Conservation (phyloP, 306 rosid species). For the Styphnolobium japonicum region DNA sequence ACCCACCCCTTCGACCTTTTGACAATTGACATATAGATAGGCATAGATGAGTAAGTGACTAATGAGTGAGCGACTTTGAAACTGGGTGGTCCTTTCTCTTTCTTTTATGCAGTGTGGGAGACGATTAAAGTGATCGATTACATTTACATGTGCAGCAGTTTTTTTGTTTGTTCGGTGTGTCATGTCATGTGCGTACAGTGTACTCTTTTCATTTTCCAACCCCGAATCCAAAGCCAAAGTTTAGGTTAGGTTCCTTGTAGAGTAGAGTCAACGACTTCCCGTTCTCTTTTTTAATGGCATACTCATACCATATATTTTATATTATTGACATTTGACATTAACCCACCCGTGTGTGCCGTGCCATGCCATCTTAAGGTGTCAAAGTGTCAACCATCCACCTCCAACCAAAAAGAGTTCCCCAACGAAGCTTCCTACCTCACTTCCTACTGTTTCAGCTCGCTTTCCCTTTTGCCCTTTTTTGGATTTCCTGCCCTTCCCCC, state of each 20-base stretch:
- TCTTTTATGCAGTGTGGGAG: constrained; percentile 46
- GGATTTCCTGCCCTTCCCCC: constrained; percentile 14
- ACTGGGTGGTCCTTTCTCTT: constrained; percentile 45
- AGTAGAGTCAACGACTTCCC: constrained; percentile 47
- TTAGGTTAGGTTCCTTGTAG: neutral
- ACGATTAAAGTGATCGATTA: constrained; percentile 40
- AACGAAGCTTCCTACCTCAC: constrained; percentile 66
- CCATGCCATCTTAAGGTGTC: neutral
- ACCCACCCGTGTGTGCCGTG: constrained; percentile 19
- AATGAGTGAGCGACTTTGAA: no score
- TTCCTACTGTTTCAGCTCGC: constrained; percentile 35
- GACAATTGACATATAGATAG: constrained; percentile 7
- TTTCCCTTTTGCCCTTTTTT: constrained; percentile 17
- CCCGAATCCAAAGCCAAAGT: constrained; percentile 60
- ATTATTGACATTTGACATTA: neutral
- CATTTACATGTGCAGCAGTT: constrained; percentile 7
- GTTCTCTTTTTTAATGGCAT: no score
- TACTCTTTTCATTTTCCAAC: constrained; percentile 23
- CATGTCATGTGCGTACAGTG: constrained; percentile 6
- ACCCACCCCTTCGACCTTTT: constrained; percentile 33
- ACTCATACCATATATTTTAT: no score
- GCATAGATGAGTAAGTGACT: no score
- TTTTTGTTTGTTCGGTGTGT: neutral
- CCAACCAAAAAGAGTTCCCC: constrained; percentile 36
- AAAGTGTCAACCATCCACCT: constrained; percentile 38